Evolutionary conservation across 2,329 filamentous ascomycete species (phyloP).

Genomic region (Knufia fluminis): DNA sequence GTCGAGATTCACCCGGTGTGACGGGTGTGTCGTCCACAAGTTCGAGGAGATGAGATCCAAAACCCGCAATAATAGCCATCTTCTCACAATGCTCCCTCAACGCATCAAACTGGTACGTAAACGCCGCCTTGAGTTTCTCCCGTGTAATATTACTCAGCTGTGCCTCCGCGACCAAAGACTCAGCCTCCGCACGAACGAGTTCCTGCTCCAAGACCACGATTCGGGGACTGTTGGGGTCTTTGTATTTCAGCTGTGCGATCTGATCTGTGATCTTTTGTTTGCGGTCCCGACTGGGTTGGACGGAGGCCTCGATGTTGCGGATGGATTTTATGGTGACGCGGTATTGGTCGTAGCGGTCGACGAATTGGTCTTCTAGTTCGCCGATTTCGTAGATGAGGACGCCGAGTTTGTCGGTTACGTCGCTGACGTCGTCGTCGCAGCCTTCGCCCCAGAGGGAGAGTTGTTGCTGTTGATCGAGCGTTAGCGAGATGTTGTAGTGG

Average conservation of each 20-base stretch:
- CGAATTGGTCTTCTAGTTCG: conserved; percentile 95
- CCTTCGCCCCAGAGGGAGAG: conserved; percentile 93
- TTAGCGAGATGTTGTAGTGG: background rate
- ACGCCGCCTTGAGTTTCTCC: conserved; percentile 97
- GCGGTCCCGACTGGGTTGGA: conserved; percentile 96
- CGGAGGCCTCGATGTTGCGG: conserved; percentile 95
- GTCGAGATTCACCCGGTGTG: conserved; percentile 89
- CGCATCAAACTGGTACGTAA: conserved; percentile 96
- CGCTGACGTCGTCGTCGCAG: conserved; percentile 94
- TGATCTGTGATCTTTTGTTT: conserved; percentile 99
- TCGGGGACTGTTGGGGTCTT: conserved; percentile 95
- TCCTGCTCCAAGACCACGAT: conserved; percentile 98
- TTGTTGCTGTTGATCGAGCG: conserved; percentile 64
- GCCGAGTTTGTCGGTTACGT: conserved; percentile 97
- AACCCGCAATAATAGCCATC: conserved; percentile 93
- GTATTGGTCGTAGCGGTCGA: conserved; percentile 98
- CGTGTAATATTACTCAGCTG: conserved; percentile 99
- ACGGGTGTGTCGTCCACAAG: conserved; percentile 94
- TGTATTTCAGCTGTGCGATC: conserved; percentile 98
- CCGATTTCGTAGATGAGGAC: conserved; percentile 97
- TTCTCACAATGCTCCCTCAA: conserved; percentile 97
- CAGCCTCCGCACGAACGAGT: conserved; percentile 93
- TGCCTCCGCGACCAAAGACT: conserved; percentile 96
- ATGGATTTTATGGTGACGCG: conserved; percentile 99
- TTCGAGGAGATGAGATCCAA: conserved; percentile 95